A percentile compares a stretch with the other conserved stretches of the same genome.
phyloP scores from a whole-genome alignment of 805 yeast species.

The Ogataea salicorniae region DNA sequence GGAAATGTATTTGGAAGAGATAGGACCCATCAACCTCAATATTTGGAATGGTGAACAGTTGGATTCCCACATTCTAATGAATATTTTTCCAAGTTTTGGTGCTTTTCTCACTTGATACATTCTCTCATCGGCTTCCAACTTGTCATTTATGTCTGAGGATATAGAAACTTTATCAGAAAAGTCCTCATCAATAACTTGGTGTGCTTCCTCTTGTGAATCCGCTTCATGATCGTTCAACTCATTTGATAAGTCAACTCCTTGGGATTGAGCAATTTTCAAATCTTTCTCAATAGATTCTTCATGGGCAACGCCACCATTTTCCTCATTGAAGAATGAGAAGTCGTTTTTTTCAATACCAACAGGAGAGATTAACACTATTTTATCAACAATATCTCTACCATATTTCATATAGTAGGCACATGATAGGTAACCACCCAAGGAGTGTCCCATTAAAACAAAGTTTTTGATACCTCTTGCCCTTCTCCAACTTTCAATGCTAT shows the following conservation, averaged over 20 bases:
- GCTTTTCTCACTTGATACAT: slow-evolving; percentile 28
- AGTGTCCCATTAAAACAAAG: slow-evolving; percentile 68
- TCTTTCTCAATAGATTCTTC: slow-evolving; percentile 11
- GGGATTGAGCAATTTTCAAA: slow-evolving; percentile 15
- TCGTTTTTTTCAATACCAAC: slow-evolving; percentile 70
- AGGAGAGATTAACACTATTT: slow-evolving; percentile 63
- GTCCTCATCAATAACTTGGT: background rate
- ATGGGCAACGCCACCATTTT: background rate
- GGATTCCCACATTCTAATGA: slow-evolving; percentile 45
- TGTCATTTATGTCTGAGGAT: slow-evolving; percentile 8
- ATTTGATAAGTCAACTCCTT: slow-evolving; percentile 29
- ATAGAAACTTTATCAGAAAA: slow-evolving; percentile 7
- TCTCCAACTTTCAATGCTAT: slow-evolving; percentile 65
- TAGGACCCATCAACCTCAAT: slow-evolving; percentile 47
- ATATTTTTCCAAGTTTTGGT: slow-evolving; percentile 31
- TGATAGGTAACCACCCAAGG: slow-evolving; percentile 73
- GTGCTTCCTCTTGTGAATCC: slow-evolving; percentile 1
- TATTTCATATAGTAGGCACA: slow-evolving; percentile 57
- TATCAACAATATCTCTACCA: slow-evolving; percentile 43
- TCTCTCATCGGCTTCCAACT: slow-evolving; percentile 3
- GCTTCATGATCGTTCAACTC: slow-evolving; percentile 25
- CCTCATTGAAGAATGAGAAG: slow-evolving; percentile 32
- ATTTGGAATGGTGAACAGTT: slow-evolving; percentile 53
- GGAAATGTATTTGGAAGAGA: slow-evolving; percentile 46
- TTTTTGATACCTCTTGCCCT: slow-evolving; percentile 38